phyloP scores from a whole-genome alignment of 495 filamentous ascomycete genomes.

The Usnea hakonensis region DNA sequence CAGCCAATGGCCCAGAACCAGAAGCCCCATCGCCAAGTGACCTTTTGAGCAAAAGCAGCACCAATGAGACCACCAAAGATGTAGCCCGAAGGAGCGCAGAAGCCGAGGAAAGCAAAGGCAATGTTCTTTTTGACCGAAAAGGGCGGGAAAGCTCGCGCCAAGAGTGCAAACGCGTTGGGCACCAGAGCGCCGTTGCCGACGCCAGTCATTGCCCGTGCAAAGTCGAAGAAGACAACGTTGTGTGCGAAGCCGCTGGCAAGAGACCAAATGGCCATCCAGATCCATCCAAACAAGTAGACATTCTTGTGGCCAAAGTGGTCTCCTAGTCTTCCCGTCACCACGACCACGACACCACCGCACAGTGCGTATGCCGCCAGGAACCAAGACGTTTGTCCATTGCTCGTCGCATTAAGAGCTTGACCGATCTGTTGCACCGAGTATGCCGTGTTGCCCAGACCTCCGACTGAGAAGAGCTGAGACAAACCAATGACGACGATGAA shows the following conservation, averaged over 20 bases:
- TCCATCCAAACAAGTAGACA: slow-evolving; percentile 51
- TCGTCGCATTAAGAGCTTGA: slow-evolving; percentile 19
- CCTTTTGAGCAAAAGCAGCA: slow-evolving; percentile 41
- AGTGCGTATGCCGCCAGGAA: slow-evolving; percentile 43
- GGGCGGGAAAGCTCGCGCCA: slow-evolving; percentile 39
- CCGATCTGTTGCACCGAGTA: slow-evolving; percentile 27
- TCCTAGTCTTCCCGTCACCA: slow-evolving; percentile 55
- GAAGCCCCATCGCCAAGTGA: slow-evolving; percentile 58
- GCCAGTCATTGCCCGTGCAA: slow-evolving; percentile 43
- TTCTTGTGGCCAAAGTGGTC: slow-evolving; percentile 57
- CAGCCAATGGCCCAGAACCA: slow-evolving; percentile 14
- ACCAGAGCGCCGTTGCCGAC: slow-evolving; percentile 46
- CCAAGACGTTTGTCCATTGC: slow-evolving; percentile 37
- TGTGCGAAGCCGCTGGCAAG: slow-evolving; percentile 44
- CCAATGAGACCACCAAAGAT: slow-evolving; percentile 45
- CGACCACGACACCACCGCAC: slow-evolving; percentile 57
- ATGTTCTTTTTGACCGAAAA: slow-evolving; percentile 45
- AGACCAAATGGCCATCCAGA: slow-evolving; percentile 58
- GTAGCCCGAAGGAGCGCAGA: slow-evolving; percentile 48
- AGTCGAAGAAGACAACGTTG: slow-evolving; percentile 37
- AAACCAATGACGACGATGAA: slow-evolving; percentile 27
- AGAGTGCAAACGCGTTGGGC: slow-evolving; percentile 43
- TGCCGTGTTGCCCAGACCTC: slow-evolving; percentile 23
- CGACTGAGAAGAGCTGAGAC: slow-evolving; percentile 28
- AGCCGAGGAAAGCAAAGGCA: slow-evolving; percentile 54